Evolutionary conservation across 139 green algal species (phyloP), one percentile per base, ranked within the genome.

Genomic region (Chlamydomonas sp.): DNA sequence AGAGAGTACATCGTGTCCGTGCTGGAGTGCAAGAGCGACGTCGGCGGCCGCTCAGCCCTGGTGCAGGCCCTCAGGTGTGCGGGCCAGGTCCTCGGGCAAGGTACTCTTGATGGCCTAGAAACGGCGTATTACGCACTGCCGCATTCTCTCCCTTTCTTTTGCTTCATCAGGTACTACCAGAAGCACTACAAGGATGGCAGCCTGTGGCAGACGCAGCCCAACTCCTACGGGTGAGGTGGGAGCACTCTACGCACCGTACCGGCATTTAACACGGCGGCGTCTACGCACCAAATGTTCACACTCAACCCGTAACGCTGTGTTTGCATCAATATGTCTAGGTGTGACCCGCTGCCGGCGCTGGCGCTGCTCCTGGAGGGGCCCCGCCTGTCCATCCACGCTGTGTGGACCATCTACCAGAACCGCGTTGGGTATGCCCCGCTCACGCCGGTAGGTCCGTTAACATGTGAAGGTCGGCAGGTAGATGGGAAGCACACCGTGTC

Each of bases 341-440:
- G 3, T 14, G 75, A 63, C 58, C 75, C 75, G 75, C 75, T 79
- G 12, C 75, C 75, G 75, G 57, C 75, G 3, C 14, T 79, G 58
- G 49, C 64, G 12, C 75, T 79, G 75, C 75, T 79, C 58, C 75
- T 79, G 58, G 75, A 79, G 75, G 75, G 75, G 10, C 75, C 75
- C 58, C 75, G 57, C 58, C 75, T 79, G 10, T 79, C 75, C 58
- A 66, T 79, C 75, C 75, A 79, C 58, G 75, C 75, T 2, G 75
- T 79, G 12, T 79, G 75, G 75, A 79, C 75, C 12, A n/a, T 79
- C 58, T 79, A 79, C 75, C 58, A 64, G 15, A 79, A 79, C 58
- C 75, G 75, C 58, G 14, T 79, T 7, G 75, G 12, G 5, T 79
- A 79, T 58, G 58, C 75, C 58, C 75, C 75, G 75, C 75, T 79